A percentile compares a stretch with the other conserved stretches of the same genome.
phyloP scores from a whole-genome alignment of 352 stramenopile species.

The Globisporangium spiculum region DNA sequence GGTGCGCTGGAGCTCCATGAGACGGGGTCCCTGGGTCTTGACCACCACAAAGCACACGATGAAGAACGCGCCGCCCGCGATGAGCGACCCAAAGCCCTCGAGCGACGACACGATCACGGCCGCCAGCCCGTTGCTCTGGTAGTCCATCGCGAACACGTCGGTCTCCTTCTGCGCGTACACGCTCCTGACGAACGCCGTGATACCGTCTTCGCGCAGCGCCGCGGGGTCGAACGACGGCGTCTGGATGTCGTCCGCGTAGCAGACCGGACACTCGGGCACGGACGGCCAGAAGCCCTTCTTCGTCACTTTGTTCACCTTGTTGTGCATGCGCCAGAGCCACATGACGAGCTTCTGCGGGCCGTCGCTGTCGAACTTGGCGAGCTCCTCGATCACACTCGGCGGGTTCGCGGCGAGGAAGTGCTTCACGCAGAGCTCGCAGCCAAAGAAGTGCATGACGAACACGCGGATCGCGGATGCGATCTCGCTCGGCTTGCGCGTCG shows the following conservation, averaged over 20 bases:
- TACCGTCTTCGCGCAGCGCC: constrained; percentile 44
- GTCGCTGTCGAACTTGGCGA: constrained; percentile 35
- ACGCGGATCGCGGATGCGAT: constrained; percentile 60
- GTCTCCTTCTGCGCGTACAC: constrained; percentile 52
- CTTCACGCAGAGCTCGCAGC: constrained; percentile 68
- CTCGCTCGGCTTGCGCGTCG: constrained; percentile 51
- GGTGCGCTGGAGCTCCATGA: constrained; percentile 21
- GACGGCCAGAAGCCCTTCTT: constrained; percentile 69
- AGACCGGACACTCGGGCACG: constrained; percentile 45
- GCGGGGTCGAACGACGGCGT: constrained; percentile 45
- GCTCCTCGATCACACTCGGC: constrained; percentile 39
- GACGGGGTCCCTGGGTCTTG: constrained; percentile 19
- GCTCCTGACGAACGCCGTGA: constrained; percentile 50
- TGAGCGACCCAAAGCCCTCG: constrained; percentile 31
- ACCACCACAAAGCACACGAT: constrained; percentile 21
- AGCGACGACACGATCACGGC: constrained; percentile 37
- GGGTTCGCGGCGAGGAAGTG: constrained; percentile 77
- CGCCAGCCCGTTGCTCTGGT: constrained; percentile 37
- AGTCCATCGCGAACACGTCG: constrained; percentile 47
- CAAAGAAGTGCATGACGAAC: constrained; percentile 82
- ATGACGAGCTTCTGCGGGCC: constrained; percentile 45
- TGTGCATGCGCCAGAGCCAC: constrained; percentile 86
- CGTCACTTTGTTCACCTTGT: constrained; percentile 76
- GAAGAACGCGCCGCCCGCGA: constrained; percentile 12
- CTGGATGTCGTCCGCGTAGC: constrained; percentile 53